Evolutionary conservation across 2,329 filamentous ascomycete genomes (phyloP), one percentile per base, ranked within the genome.

Genomic region (Fusarium domesticum): DNA sequence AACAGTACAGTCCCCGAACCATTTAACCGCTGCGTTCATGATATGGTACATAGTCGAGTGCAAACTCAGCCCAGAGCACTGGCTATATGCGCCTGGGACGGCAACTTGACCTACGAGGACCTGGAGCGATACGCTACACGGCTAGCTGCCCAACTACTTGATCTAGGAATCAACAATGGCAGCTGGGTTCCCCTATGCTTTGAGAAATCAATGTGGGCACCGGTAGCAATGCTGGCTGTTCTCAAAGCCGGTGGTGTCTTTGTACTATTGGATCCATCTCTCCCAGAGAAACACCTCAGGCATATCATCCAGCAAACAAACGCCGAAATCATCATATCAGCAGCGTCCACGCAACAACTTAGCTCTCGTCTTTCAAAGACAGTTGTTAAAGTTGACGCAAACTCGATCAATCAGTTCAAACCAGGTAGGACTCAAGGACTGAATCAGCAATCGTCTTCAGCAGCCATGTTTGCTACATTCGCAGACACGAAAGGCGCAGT

Each of bases 51-150:
- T 14, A 43, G 48, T 12, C 36, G 42, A 16, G 54, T 45, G 6
- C 19, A 40, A 17, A 43, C 47, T 11, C 43, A 45, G 16, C 59
- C 54, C 7, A 15, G 38, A 18, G 51, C 51, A 7, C 37, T 41
- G 14, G 59, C 58, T 3, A 39, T 62, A 17, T 57, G 44, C 23
- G 52, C 57, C 11, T 62, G 56, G 59, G 58, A 61, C 35, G 59
- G 46, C 31, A 17, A 61, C 34, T 64, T 72, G 43, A 70, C 70
- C 8, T 75, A 73, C 43, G 42, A 56, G 30, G 62, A 74, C 31
- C 58, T 74, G 4, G 67, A 73, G 34, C 43, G 51, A 1, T 56
- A 65, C 11, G 72, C 73, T 1, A 66, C 64, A 32, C 48, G 57
- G 2, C 61, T 75, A 12, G 70, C 71, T 7, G 51, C 52, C 14